phyloP scores from a whole-genome alignment of 805 yeast species.

The Pichia membranifaciens region DNA sequence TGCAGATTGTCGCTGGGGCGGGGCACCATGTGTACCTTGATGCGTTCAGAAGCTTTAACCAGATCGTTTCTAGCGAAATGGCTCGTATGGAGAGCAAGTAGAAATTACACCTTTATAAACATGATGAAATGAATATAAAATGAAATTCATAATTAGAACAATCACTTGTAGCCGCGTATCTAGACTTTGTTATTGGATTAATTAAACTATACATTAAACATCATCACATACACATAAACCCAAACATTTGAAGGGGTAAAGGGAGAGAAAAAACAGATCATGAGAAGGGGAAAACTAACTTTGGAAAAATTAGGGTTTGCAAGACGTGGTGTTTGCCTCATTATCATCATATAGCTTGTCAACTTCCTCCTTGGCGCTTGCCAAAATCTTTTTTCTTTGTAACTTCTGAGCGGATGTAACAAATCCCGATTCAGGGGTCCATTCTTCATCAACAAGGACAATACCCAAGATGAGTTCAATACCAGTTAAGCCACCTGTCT shows the following conservation, averaged over 20 bases:
- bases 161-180: too few species aligned
- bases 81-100: slow-evolving; percentile 16
- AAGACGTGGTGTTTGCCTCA: too few species aligned
- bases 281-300: too few species aligned
- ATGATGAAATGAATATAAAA: too few species aligned
- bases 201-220: too few species aligned
- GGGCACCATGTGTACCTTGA: slow-evolving; percentile 83
- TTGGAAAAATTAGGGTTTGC: too few species aligned
- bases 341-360: slow-evolving; percentile 50
- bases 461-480: slow-evolving; percentile 80
- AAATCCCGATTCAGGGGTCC: slow-evolving; percentile 96
- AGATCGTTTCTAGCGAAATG: slow-evolving; percentile 49
- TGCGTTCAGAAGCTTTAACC: slow-evolving; percentile 50
- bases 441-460: slow-evolving; percentile 78
- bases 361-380: slow-evolving; percentile 59
- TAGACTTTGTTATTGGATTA: too few species aligned
- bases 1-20: slow-evolving; percentile 40
- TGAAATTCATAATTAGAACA: too few species aligned
- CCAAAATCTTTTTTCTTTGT: slow-evolving; percentile 85
- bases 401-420: slow-evolving; percentile 95
- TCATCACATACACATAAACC: not conserved
- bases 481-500: slow-evolving; percentile 72
- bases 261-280: too few species aligned
- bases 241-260: too few species aligned
- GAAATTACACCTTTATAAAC: too few species aligned